Percentiles rank a stretch among this genome's conserved stretches.
Conservation (phyloP, 441 rosid genomes). For the Pelargonium australe region DNA sequence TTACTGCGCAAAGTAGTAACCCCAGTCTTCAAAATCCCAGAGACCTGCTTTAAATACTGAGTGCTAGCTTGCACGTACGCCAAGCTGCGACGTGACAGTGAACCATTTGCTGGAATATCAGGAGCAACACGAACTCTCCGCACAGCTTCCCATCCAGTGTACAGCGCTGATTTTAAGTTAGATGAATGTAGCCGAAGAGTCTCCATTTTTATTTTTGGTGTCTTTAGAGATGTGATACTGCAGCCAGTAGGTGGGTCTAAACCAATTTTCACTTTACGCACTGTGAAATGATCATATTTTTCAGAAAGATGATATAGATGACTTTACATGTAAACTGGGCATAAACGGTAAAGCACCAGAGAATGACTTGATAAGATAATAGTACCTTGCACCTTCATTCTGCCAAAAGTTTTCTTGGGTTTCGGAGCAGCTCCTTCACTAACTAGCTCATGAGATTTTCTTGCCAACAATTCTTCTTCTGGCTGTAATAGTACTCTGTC, state of each 20-base stretch:
- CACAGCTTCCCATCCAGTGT: constrained; percentile 66
- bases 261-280: constrained; percentile 72
- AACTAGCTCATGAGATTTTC: constrained; percentile 55
- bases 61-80: constrained; percentile 93
- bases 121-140: constrained; percentile 52
- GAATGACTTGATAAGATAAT: constrained; percentile 16
- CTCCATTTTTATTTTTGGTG: constrained; percentile 53
- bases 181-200: constrained; percentile 51
- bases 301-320: constrained; percentile 11
- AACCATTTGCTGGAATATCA: constrained; percentile 57
- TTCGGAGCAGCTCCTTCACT: constrained; percentile 64
- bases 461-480: constrained; percentile 80
- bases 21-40: constrained; percentile 81
- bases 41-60: constrained; percentile 81
- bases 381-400: constrained; percentile 94
- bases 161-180: constrained; percentile 48
- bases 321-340: neutral
- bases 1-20: constrained; percentile 83
- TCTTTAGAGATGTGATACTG: constrained; percentile 55
- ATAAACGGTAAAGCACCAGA: constrained; percentile 17
- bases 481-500: constrained; percentile 81
- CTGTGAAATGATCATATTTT: constrained; percentile 38
- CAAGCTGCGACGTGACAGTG: constrained; percentile 82
- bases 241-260: constrained; percentile 84
- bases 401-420: constrained; percentile 77